Percentiles rank a stretch among this genome's conserved stretches.
Evolutionary conservation across 805 yeast species (phyloP).

Genomic region (Cyberlindnera maritima): DNA sequence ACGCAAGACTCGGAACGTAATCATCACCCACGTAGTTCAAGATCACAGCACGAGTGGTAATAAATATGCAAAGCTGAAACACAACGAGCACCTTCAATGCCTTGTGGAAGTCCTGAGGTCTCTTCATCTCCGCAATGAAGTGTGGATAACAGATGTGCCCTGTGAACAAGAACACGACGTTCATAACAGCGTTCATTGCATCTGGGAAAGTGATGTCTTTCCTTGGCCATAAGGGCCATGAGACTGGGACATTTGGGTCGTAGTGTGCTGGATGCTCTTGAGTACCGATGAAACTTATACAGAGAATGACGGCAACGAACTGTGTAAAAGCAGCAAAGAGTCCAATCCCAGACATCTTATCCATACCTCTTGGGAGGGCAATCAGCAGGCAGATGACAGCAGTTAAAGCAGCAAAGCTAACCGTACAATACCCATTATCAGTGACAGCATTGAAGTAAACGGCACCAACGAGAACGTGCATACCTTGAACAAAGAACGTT

Average conservation of each 20-base stretch:
- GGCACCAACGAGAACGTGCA: constrained; percentile 60
- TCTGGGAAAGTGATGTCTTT: constrained; percentile 50
- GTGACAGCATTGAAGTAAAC: constrained; percentile 55
- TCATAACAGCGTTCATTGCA: constrained; percentile 55
- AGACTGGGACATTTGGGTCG: constrained; percentile 37
- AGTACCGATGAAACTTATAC: constrained; percentile 52
- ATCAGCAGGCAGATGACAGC: constrained; percentile 47
- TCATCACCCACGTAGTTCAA: constrained; percentile 56
- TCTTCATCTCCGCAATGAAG: constrained; percentile 56
- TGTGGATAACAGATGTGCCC: constrained; percentile 65
- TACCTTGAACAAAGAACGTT: constrained; percentile 55
- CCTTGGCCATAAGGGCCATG: constrained; percentile 47
- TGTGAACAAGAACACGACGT: constrained; percentile 59
- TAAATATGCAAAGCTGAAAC: constrained; percentile 47
- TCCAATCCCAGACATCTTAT: constrained; percentile 49
- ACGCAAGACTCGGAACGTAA: constrained; percentile 58
- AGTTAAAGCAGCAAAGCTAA: constrained; percentile 49
- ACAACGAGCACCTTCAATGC: constrained; percentile 50
- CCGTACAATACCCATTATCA: constrained; percentile 48
- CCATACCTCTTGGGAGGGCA: constrained; percentile 56
- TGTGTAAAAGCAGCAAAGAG: constrained; percentile 53
- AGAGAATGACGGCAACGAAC: constrained; percentile 52
- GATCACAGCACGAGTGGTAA: constrained; percentile 52
- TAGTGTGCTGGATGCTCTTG: constrained; percentile 46
- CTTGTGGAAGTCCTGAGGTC: constrained; percentile 55